phyloP scores from a whole-genome alignment of 2,329 filamentous ascomycete genomes.

The Falciphora oryzae region DNA sequence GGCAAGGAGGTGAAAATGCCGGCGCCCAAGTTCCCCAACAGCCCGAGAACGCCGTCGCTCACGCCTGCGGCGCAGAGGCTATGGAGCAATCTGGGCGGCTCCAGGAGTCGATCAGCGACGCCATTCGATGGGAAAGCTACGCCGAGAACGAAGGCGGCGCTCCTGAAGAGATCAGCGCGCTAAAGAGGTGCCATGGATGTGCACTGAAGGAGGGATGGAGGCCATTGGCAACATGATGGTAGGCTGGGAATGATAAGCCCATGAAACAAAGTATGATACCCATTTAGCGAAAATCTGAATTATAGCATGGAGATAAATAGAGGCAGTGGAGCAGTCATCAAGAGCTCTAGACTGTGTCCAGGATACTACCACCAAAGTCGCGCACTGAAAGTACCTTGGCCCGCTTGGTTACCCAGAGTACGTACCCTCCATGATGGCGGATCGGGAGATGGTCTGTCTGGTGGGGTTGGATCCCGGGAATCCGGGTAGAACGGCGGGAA shows the following conservation, averaged over 20 bases:
- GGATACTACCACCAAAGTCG: no score
- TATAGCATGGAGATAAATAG: no score
- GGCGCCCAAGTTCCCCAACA: conserved; percentile 65
- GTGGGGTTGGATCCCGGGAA: neutral
- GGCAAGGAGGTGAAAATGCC: conserved; percentile 55
- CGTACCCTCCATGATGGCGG: neutral
- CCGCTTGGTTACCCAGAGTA: no score
- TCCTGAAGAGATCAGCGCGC: conserved; percentile 7
- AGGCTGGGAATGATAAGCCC: neutral
- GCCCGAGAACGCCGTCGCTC: conserved; percentile 52
- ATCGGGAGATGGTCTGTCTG: neutral
- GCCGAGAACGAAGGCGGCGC: conserved; percentile 6
- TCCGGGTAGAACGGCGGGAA: neutral
- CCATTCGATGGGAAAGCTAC: conserved; percentile 8
- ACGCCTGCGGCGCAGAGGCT: conserved; percentile 71
- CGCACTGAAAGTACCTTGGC: no score
- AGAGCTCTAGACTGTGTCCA: no score
- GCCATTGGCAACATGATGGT: neutral
- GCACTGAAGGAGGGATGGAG: neutral
- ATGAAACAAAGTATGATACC: neutral
- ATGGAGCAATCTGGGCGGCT: conserved; percentile 54
- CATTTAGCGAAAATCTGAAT: neutral
- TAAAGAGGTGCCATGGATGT: neutral
- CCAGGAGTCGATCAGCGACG: conserved; percentile 10
- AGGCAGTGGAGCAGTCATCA: no score